Base-by-base conservation (phyloP, 2,329 filamentous ascomycete genomes). In the Colletotrichum siamense region DNA sequence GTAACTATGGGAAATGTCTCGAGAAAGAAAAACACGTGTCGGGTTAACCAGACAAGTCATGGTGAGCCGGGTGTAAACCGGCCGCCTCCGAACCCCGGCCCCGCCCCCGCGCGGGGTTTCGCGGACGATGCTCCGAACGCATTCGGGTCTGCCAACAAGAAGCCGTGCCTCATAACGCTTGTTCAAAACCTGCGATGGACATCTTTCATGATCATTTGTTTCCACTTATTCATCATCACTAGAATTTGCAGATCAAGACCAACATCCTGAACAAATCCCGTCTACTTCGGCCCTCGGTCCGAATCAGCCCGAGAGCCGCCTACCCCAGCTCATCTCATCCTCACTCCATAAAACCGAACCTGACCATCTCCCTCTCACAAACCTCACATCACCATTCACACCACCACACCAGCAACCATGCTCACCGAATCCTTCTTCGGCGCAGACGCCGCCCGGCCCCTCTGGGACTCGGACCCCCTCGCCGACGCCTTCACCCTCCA, bases 401-500 rank as follows among this genome's bases (percentile, higher is more conserved):
- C 16, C 24, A 26, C 28, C 18, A 7, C 4, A 13, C 13, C 65
- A 13, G 28, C 22, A 57, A 34, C 3, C 8, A 69, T 63, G 68
- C n/a, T 59, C 18, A 55, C 57, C 12, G 9, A 39, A 15, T 2
- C 24, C 5, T 39, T 66, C 32, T 73, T 79, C 36, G 73, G 59
- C 16, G 75, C 78, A 28, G 78, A 80, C 49, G 61, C 62, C 18
- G 75, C 77, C 28, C 77, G 70, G 71, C 66, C 79, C 18, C 71
- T 80, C 7, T 79, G 77, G 74, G 77, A 79, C 68, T 24, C 32
- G 7, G 22, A 75, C 24, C 44, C 76, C 22, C 16, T 78, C 22
- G 74, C 72, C 1, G 77, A 75, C 10, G 78, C 79, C 6, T 79
- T 79, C 65, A 71, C 77, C n/a, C 64, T 79, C 22, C 52, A 69